Base-by-base conservation (phyloP, 805 yeast species). In the Nakazawaea populi region DNA sequence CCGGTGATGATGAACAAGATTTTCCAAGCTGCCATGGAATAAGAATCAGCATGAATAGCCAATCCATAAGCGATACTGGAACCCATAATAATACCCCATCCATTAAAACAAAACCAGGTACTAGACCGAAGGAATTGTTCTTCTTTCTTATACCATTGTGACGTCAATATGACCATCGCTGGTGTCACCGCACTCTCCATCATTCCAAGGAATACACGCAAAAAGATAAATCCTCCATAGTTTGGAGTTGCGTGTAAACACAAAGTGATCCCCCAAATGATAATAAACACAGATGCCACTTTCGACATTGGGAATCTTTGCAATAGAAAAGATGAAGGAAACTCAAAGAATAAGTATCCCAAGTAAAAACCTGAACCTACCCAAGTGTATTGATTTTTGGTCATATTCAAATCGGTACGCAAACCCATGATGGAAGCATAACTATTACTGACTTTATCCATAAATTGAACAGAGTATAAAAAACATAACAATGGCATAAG, bases 341-440 rank as follows among this genome's bases (percentile, higher is more conserved):
- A 83, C 54, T 76, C 83, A 51, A 77, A 77, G 54, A 76, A 71
- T 48, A 80, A 77, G 52, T 77, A 80, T 1, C 81, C 71, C 11
- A 73, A 80, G 49, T 77, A 76, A 53, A 79, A 73, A 14, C 79
- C 76, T 1, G 85, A 78, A 34, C 79, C 76, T 47, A 79, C 60
- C 56, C 79, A 73, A 27, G 80, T 74, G 57, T 74, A 80, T 47
- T 80, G 76, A 40, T 77, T 70, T 8, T n/a, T 10, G 29, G n/a
- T n/a, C 6, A 74, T 68, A 38, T 67, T 65, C 54, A 81, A 65
- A 56, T 78, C 71, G 1, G 67, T 60, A 57, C 73, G 77, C 56
- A 81, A 77, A 1, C 86, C 85, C 83, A 81, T 77, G 1, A 81
- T 80, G 14, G 82, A 81, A 1, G 85, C 82, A 58, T 80, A 79